Conservation (phyloP, 495 filamentous ascomycete species). For the Annulohypoxylon maeteangense region DNA sequence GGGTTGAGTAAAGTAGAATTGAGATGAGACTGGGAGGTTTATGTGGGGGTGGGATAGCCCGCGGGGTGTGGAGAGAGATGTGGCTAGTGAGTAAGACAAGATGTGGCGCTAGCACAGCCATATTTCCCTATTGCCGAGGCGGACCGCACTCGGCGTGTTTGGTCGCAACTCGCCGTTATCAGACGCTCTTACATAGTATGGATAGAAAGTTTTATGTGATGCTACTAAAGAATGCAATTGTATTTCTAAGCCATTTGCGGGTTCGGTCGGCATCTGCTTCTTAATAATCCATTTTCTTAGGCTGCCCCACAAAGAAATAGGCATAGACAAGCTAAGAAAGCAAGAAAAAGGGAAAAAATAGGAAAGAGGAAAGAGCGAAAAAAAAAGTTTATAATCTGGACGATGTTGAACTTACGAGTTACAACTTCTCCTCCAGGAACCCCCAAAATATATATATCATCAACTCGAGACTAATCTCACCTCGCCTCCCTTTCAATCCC, state of each 20-base stretch:
- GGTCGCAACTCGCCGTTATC: conserved; percentile 13
- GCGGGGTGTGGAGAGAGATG: not conserved
- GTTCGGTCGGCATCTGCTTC: conserved; percentile 40
- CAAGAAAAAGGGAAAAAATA: conserved; percentile 1
- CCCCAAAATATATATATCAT: conserved; percentile 14
- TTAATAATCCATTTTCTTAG: conserved; percentile 34
- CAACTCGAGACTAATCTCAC: not conserved
- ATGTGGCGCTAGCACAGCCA: conserved; percentile 20
- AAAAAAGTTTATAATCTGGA: conserved; percentile 24
- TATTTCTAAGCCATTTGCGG: conserved; percentile 45
- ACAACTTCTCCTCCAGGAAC: not conserved
- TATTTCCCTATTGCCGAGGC: conserved; percentile 33
- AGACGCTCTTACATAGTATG: not conserved
- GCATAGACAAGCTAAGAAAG: conserved; percentile 5
- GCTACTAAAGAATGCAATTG: conserved; percentile 27
- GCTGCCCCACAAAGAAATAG: conserved; percentile 30
- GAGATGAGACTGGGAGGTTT: not conserved
- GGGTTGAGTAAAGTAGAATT: too few species aligned
- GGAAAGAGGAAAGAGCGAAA: conserved; percentile 1
- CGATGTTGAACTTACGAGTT: not conserved
- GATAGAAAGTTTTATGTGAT: conserved; percentile 22
- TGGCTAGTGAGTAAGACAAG: too few species aligned
- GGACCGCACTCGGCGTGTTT: conserved; percentile 30
- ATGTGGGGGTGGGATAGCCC: not conserved
- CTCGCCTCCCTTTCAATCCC: conserved; percentile 5